Evolutionary conservation across 164 flowering plant genomes (phyloP).

Genomic region (Liriodendron chinense): DNA sequence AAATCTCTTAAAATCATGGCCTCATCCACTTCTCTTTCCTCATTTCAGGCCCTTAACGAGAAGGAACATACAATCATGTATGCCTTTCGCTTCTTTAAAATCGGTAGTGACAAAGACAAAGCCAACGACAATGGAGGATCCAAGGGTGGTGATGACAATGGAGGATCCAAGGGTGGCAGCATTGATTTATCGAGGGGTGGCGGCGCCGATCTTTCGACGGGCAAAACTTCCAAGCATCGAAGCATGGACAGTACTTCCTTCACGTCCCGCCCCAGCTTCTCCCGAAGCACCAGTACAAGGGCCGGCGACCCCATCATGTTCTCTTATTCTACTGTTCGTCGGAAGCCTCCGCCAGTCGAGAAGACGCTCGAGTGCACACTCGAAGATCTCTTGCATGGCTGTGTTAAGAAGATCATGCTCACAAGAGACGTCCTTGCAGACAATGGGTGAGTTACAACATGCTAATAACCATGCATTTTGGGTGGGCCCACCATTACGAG

Average conservation of each 20-base stretch:
- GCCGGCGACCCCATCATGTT: conserved; percentile 43
- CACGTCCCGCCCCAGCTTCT: background rate
- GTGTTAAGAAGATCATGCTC: conserved; percentile 55
- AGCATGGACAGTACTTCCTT: conserved; percentile 20
- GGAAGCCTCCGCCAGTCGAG: conserved; percentile 49
- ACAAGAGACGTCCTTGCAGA: conserved; percentile 49
- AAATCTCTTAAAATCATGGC: no score
- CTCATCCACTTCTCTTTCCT: background rate
- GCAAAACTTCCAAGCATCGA: conserved; percentile 7
- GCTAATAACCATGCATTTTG: no score
- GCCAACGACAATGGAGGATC: background rate
- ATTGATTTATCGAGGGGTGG: background rate
- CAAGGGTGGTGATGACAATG: background rate
- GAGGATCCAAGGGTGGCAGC: background rate
- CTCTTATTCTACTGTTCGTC: conserved; percentile 33
- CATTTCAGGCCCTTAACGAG: conserved; percentile 16
- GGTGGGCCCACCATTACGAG: no score
- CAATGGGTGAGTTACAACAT: conserved; percentile 37
- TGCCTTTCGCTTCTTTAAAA: background rate
- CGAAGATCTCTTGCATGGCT: conserved; percentile 69
- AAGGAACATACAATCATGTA: conserved; percentile 11
- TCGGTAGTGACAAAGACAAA: background rate
- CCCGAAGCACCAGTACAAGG: conserved; percentile 20
- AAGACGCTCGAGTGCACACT: conserved; percentile 69
- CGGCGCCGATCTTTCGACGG: background rate